A percentile compares a stretch with the other conserved stretches of the same genome.
Conservation (phyloP, 1,284 basidiomycete genomes). For the Cryptococcus hybrid region DNA sequence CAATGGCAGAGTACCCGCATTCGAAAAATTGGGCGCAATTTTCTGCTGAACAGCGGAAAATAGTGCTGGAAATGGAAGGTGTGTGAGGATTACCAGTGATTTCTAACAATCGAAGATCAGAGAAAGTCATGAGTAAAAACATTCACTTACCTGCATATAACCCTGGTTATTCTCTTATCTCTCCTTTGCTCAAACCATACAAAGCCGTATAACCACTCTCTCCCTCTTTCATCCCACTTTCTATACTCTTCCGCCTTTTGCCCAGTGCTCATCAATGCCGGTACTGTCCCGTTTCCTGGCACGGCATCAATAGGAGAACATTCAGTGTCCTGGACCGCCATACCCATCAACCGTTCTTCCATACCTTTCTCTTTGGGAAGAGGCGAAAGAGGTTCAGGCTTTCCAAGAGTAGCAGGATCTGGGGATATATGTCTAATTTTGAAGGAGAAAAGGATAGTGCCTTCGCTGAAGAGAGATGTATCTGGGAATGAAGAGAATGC, state of each 20-base stretch:
- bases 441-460: constrained; percentile 50
- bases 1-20: constrained; percentile 75
- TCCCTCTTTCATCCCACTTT: constrained; percentile 42
- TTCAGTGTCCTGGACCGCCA: constrained; percentile 7
- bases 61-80: constrained; percentile 77
- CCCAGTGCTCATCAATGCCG: constrained; percentile 14
- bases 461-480: constrained; percentile 69
- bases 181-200: constrained; percentile 74
- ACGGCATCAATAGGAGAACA: neutral
- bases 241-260: constrained; percentile 47
- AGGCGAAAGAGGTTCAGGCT: constrained; percentile 44
- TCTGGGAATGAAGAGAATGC: constrained; percentile 96
- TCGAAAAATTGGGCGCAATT: constrained; percentile 74
- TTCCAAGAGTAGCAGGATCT: constrained; percentile 25
- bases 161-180: constrained; percentile 72
- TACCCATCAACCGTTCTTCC: constrained; percentile 11
- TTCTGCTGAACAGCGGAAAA: constrained; percentile 68
- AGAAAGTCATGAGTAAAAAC: neutral
- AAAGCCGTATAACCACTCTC: constrained; percentile 68
- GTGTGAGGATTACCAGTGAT: constrained; percentile 80
- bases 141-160: constrained; percentile 71
- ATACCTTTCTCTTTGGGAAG: constrained; percentile 23
- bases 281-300: neutral
- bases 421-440: constrained; percentile 57
- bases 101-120: constrained; percentile 54